These are phyloP conservation scores for Petunia hybrid DNA, from an alignment of 305 asterid genomes.

Conservation along the genomic window DNA sequence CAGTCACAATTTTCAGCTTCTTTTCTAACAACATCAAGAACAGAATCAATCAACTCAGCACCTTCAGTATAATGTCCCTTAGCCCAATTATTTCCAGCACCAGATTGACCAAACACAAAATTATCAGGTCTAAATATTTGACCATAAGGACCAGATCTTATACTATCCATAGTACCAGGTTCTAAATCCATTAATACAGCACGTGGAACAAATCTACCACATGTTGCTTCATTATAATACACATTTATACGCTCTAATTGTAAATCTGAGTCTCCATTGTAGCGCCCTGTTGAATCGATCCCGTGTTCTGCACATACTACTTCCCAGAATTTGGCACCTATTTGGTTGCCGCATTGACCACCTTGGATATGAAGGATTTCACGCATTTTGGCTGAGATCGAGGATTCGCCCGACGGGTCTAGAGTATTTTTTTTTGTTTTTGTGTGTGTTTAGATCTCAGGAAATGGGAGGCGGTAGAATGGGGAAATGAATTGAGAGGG, in stretches of 20 bases:
- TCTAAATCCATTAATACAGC: constrained; percentile 86
- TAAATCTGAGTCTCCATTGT: constrained; percentile 65
- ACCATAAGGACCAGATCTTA: constrained; percentile 71
- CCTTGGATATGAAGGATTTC: constrained; percentile 84
- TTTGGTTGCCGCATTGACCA: constrained; percentile 86
- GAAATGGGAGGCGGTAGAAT: background rate
- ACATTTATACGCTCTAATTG: constrained; percentile 78
- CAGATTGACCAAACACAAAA: constrained; percentile 78
- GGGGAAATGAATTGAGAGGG: background rate
- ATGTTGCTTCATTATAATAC: constrained; percentile 72
- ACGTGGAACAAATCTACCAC: constrained; percentile 75
- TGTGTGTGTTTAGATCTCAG: background rate
- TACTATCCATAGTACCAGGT: constrained; percentile 85
- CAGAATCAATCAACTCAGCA: constrained; percentile 73
- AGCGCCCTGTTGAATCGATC: constrained; percentile 69
- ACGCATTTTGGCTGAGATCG: constrained; percentile 52
- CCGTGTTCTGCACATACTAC: constrained; percentile 85
- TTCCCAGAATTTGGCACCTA: constrained; percentile 85
- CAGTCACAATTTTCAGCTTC: constrained; percentile 85
- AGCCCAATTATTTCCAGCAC: constrained; percentile 82
- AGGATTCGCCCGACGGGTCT: too few species aligned
- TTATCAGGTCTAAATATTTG: constrained; percentile 79
- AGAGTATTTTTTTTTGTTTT: too few species aligned
- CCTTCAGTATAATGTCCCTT: constrained; percentile 80
- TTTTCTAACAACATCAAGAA: constrained; percentile 76